Percentiles rank a stretch among this genome's conserved stretches.
Evolutionary conservation across 495 filamentous ascomycete species (phyloP).

Genomic region (Neurospora tetrasperma): DNA sequence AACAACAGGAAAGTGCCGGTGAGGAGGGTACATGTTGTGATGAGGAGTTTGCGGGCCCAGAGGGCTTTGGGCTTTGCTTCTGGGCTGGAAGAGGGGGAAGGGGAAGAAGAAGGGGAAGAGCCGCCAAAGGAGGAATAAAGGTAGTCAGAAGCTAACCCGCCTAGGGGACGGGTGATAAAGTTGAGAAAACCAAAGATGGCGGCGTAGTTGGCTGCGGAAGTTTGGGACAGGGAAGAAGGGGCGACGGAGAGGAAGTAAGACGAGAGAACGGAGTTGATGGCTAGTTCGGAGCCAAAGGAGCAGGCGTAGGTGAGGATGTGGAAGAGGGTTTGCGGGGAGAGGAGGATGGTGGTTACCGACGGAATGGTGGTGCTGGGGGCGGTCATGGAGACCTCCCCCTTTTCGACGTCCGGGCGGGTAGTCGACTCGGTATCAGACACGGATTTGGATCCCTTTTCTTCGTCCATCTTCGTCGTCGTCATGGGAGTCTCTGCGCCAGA

Average conservation of each 20-base stretch:
- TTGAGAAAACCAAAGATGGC: conserved; percentile 91
- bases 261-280: conserved; percentile 75
- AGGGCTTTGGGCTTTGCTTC: too few species aligned
- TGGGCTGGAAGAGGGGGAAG: background rate
- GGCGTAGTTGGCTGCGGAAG: conserved; percentile 62
- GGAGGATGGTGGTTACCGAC: conserved; percentile 49
- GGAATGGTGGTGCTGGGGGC: conserved; percentile 43
- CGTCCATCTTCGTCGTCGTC: background rate
- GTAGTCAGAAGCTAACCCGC: conserved; percentile 64
- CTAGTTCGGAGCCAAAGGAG: conserved; percentile 76
- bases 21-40: conserved; percentile 50
- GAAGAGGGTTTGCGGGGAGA: conserved; percentile 57
- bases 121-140: conserved; percentile 50
- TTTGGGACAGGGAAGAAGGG: conserved; percentile 55
- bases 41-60: conserved; percentile 60
- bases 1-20: conserved; percentile 59
- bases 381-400: conserved; percentile 35
- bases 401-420: conserved; percentile 22
- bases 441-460: conserved; percentile 16
- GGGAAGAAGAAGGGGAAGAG: conserved; percentile 7
- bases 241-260: conserved; percentile 75
- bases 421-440: conserved; percentile 24
- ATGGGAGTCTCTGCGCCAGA: background rate
- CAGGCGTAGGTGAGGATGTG: conserved; percentile 68
- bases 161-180: conserved; percentile 60